Base-by-base conservation (phyloP, 805 yeast species). In the Lipomyces kockii region DNA sequence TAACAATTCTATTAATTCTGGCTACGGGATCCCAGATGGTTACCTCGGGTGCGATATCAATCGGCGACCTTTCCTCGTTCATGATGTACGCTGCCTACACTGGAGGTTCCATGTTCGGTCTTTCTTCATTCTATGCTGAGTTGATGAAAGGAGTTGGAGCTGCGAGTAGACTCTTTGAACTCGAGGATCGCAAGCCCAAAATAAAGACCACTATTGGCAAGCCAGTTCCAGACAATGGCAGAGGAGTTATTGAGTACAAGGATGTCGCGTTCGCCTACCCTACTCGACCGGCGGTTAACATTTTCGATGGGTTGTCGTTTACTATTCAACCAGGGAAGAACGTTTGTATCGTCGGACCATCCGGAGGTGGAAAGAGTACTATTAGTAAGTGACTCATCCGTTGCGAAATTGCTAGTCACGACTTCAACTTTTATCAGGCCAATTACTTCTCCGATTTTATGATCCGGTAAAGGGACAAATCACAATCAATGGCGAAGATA, bases 61-160 rank as follows among this genome's bases (percentile, higher is more conserved):
- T 92, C 52, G 98, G 98, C 62, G 97, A 93, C 74, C 82, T 94
- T 56, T 89, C 97, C 5, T 89, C 97, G 61, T 94, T 92, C 78
- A 89, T 93, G 88, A 90, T 94, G 95, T 94, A 94, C 79, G 95
- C 98, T 0, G 91, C 91, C 0, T 94, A 91, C 78, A 90, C 97
- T 1, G 98, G 97, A 0, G 83, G 92, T n/a, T 91, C 97, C 8
- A 90, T 93, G 74, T 90, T 90, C 78, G 97, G 98, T 0, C 77
- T 94, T 22, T 94, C 97, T 0, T 90, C 90, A 74, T 94, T 94
- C 76, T 94, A 93, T 76, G 87, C 97, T 1, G 98, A 94, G 77
- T 81, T 94, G 66, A 94, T 94, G 98, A 94, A 94, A 80, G 98
- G 98, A 64, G 90, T 93, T 7, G 98, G 98, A 61, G 98, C 98